A percentile compares a stretch with the other conserved stretches of the same genome.
phyloP scores from a whole-genome alignment of 129 eudicot genomes.

The Tanacetum coccineum region DNA sequence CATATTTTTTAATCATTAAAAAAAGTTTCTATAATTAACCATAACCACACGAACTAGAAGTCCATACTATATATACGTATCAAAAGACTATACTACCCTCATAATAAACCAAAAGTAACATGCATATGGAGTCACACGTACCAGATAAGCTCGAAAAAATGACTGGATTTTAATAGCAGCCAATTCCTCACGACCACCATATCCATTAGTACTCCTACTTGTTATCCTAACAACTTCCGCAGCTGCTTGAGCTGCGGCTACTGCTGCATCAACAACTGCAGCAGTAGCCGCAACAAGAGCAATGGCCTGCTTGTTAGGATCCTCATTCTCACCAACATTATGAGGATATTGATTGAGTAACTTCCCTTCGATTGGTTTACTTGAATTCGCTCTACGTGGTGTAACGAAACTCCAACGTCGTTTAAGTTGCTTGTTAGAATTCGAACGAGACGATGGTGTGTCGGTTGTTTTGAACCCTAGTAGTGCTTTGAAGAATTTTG shows the following conservation, averaged over 20 bases:
- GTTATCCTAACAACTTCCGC: conserved; percentile 51
- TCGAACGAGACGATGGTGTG: conserved; percentile 9
- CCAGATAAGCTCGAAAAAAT: conserved; percentile 78
- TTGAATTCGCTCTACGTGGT: conserved; percentile 29
- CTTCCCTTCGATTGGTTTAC: conserved; percentile 7
- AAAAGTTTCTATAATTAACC: too few species aligned
- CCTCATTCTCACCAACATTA: conserved; percentile 12
- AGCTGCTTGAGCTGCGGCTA: conserved; percentile 69
- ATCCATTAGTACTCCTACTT: conserved; percentile 18
- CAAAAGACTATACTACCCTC: background rate
- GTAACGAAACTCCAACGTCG: conserved; percentile 61
- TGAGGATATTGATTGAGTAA: background rate
- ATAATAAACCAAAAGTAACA: background rate
- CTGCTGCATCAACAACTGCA: conserved; percentile 69
- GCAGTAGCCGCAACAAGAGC: conserved; percentile 72
- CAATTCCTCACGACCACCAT: conserved; percentile 32
- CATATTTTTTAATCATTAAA: too few species aligned
- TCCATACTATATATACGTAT: too few species aligned
- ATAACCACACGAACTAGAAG: too few species aligned
- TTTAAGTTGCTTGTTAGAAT: conserved; percentile 32
- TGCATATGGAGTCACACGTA: conserved; percentile 19
- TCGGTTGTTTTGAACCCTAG: conserved; percentile 49
- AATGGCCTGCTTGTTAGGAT: conserved; percentile 49
- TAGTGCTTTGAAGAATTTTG: conserved; percentile 59
- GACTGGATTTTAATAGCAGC: conserved; percentile 83